Conservation (phyloP, 441 rosid genomes). For the Populus tomentosa region DNA sequence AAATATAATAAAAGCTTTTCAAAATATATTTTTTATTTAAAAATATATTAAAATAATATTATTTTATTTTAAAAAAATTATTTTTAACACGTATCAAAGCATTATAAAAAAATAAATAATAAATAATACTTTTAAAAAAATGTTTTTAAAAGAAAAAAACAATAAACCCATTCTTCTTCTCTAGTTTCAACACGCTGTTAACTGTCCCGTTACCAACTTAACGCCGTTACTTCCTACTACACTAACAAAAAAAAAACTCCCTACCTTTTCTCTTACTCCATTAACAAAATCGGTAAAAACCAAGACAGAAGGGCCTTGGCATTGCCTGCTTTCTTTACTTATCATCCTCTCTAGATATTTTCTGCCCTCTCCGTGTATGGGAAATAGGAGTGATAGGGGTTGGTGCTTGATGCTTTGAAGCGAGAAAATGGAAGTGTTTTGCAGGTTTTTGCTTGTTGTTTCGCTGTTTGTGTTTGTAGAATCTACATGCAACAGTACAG, state of each 20-base stretch:
- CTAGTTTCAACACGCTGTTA: too few relatives aligned
- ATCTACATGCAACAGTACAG: slow-evolving; percentile 45
- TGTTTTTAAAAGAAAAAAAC: slow-evolving; percentile 22
- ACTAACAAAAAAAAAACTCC: too few relatives aligned
- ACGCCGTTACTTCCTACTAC: too few relatives aligned
- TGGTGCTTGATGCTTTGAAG: background rate
- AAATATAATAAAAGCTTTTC: too few relatives aligned
- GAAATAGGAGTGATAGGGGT: background rate
- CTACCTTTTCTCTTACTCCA: background rate
- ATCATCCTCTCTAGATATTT: background rate
- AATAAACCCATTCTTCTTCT: too few relatives aligned
- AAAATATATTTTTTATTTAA: too few relatives aligned
- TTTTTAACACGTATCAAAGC: too few relatives aligned
- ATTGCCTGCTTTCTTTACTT: background rate
- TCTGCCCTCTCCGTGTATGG: slow-evolving; percentile 7
- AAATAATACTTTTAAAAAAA: too few relatives aligned
- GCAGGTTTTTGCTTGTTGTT: slow-evolving; percentile 33
- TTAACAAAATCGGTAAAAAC: background rate
- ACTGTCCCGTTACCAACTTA: too few relatives aligned
- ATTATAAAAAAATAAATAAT: too few relatives aligned
- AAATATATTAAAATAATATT: too few relatives aligned
- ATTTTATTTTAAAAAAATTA: too few relatives aligned
- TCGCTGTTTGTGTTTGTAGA: slow-evolving; percentile 36
- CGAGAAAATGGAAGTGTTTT: slow-evolving; percentile 20
- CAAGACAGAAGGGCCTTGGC: background rate